Evolutionary conservation across 1,284 basidiomycete genomes (phyloP), one percentile per base, ranked within the genome.

Genomic region (Taiwanofungus camphoratus): DNA sequence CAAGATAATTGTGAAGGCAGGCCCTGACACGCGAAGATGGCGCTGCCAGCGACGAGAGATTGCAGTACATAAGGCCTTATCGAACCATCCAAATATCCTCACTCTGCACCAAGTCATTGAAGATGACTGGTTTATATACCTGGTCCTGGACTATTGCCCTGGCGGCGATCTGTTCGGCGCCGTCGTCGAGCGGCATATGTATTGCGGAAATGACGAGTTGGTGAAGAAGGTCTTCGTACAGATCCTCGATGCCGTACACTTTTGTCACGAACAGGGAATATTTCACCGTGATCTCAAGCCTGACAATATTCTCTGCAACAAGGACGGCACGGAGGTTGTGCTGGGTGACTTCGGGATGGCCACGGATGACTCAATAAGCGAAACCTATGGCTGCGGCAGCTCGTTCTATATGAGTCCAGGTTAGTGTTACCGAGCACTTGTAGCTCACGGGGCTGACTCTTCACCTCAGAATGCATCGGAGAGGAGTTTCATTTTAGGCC

Each of bases 221-320:
- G 69, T 79, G 56, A 70, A 67, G 46, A 58, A 57, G 34, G 70
- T 77, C 44, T 79, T 78, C 63, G 54, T 76, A 35, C 77, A 80
- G 57, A 74, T 85, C 52, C 60, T 83, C 53, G 78, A 80, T 49
- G 76, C 79, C 8, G 74, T 85, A 46, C 64, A 76, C 26, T 73
- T 73, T 55, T 78, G 76, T 60, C 82, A 83, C 61, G 59, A 63
- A 31, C 62, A 72, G 47, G 74, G 76, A 30, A 74, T 83, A 58
- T 82, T 70, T 61, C 82, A 83, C 59, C 77, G 81, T 29, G 83
- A 86, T 55, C 64, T 87, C 44, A 87, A 85, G 61, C 82, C 82
- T 19, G 82, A 85, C 55, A 86, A 87, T 61, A 77, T 86, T 49
- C 65, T 87, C 29, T 44, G 77, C 76, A 55, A 39, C 34, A 49